phyloP scores from a whole-genome alignment of 2,329 filamentous ascomycete genomes.

The Penicillium sp. region DNA sequence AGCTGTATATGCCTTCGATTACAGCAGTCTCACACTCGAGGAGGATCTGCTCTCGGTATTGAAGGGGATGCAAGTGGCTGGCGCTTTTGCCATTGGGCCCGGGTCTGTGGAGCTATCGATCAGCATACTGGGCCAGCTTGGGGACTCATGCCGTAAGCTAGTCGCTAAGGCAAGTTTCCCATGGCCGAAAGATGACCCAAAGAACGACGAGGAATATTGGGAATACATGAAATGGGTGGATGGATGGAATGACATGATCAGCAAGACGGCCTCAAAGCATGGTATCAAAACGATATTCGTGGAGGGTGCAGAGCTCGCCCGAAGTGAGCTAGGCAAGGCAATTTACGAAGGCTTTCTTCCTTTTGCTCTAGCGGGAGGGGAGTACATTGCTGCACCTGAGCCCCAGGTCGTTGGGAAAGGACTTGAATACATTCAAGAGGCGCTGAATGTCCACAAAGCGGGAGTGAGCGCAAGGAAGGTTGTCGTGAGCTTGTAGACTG shows the following conservation, averaged over 20 bases:
- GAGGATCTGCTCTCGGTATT: conserved; percentile 32
- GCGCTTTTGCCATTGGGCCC: conserved; percentile 19
- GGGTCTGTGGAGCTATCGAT: conserved; percentile 21
- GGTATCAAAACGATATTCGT: conserved; percentile 21
- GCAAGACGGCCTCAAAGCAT: neutral
- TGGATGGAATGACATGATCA: neutral
- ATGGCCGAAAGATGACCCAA: conserved; percentile 3
- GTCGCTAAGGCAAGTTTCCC: conserved; percentile 17
- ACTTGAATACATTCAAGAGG: conserved; percentile 46
- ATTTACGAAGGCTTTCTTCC: conserved; percentile 46
- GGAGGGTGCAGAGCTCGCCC: neutral
- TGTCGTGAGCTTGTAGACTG: conserved; percentile 30
- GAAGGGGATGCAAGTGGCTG: conserved; percentile 18
- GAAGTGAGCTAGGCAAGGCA: neutral
- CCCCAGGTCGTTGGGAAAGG: conserved; percentile 45
- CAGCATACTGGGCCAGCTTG: conserved; percentile 13
- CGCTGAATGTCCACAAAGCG: conserved; percentile 38
- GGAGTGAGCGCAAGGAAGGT: conserved; percentile 49
- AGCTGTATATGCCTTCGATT: conserved; percentile 49
- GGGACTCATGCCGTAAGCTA: conserved; percentile 1
- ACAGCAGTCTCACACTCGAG: conserved; percentile 37
- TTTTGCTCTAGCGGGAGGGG: conserved; percentile 38
- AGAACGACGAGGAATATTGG: neutral
- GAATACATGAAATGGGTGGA: neutral
- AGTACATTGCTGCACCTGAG: conserved; percentile 42